Base-by-base conservation (phyloP, 768 basidiomycete species). In the Obba rivulosa region DNA sequence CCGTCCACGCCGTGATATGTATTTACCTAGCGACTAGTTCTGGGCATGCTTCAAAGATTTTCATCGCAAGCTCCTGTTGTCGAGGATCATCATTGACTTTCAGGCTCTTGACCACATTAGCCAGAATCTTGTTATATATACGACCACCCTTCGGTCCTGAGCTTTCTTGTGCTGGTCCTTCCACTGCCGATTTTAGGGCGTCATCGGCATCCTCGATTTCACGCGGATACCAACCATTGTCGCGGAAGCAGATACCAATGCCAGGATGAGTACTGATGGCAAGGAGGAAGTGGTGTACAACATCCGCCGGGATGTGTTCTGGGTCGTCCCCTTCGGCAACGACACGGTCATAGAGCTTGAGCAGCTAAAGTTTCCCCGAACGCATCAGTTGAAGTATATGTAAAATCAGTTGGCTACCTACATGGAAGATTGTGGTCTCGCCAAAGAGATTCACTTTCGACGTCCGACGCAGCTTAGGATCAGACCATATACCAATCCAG, bases 211-310 rank as follows among this genome's bases (percentile, higher is more conserved):
- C 28, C 5, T 74, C 74, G 16, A 64, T 62, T 52, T 85, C 84
- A 2, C 89, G 81, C 3, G 81, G 81, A 57, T 96, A 97, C 93
- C 93, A 97, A 2, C 93, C 93, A 8, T 79, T 75, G 58, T 94
- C 91, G 44, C 72, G 80, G 68, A 95, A 96, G 59, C 93, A 97
- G 13, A 96, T 73, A 0, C 93, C 93, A 11, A 73, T 67, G 0
- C 93, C 92, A 0, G 90, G 87, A 21, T 79, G 80, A 0, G 88
- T 86, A 57, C 86, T 88, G 24, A 92, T 80, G 2, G 85, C 86
- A 22, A 94, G 77, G 10, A 96, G 69, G 64, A 96, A 97, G 57
- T 93, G 91, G 51, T 92, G 88, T 0, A 79, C 83, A 3, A 95
- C 73, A 54, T 94, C 84, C 1, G 86, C 91, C 9, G 83, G 85